A percentile compares a stretch with the other conserved stretches of the same genome.
Evolutionary conservation across 2,329 filamentous ascomycete species (phyloP).

Genomic region (Stachybotrys echinatus): DNA sequence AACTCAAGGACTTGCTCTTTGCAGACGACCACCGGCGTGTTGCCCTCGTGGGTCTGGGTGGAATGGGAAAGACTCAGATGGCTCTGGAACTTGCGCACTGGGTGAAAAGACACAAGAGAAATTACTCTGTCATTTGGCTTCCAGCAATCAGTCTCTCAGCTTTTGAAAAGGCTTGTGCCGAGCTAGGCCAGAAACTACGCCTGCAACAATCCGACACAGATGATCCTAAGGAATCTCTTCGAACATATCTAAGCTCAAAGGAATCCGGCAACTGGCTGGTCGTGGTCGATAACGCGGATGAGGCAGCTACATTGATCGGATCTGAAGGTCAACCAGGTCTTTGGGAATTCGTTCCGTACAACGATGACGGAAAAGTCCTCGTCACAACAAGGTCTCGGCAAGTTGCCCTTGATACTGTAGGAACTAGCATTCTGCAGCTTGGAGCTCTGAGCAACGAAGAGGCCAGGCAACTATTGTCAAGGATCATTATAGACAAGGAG

Average conservation of each 20-base stretch:
- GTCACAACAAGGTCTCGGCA: constrained; percentile 28
- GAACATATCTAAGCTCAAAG: constrained; percentile 23
- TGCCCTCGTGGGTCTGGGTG: constrained; percentile 26
- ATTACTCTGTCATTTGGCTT: constrained; percentile 39
- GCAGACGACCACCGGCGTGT: not conserved
- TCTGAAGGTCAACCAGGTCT: constrained; percentile 10
- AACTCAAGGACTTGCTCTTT: not conserved
- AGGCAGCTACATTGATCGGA: constrained; percentile 17
- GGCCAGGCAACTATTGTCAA: constrained; percentile 19
- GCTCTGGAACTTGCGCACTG: constrained; percentile 30
- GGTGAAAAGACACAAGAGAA: constrained; percentile 18
- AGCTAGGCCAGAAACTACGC: constrained; percentile 23
- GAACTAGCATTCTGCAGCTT: constrained; percentile 17
- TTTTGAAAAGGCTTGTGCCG: constrained; percentile 31
- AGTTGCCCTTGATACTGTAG: constrained; percentile 17
- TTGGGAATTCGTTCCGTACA: constrained; percentile 24
- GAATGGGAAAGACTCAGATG: constrained; percentile 32
- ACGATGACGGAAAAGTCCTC: constrained; percentile 22
- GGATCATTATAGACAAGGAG: constrained; percentile 14
- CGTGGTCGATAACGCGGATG: constrained; percentile 37
- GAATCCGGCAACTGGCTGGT: constrained; percentile 29
- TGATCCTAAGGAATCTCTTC: constrained; percentile 57
- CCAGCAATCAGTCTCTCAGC: constrained; percentile 29
- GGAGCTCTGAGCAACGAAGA: constrained; percentile 20
- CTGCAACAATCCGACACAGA: constrained; percentile 38